A percentile compares a stretch with the other conserved stretches of the same genome.
These are phyloP conservation scores for Zymoseptoria crescenta DNA, from an alignment of 2,329 filamentous ascomycete genomes.

Conservation along the genomic window DNA sequence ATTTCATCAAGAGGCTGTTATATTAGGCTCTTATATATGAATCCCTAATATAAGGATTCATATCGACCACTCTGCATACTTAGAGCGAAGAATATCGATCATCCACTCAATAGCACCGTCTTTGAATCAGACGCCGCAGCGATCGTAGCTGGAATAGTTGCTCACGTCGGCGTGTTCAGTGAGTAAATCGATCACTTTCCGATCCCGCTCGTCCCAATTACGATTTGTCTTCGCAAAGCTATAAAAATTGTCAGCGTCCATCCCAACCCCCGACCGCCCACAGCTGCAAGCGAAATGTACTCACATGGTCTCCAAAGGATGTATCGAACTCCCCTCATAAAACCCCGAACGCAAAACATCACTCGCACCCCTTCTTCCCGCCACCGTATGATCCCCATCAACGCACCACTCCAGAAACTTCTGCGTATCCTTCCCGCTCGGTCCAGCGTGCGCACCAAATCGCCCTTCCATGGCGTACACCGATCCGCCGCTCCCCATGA, in stretches of 20 bases:
- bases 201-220: conserved; percentile 10
- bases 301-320: conserved; percentile 16
- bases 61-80: too few relatives aligned
- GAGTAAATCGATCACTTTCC: conserved; percentile 7
- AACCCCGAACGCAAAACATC: conserved; percentile 8
- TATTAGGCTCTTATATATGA: too few relatives aligned
- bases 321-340: conserved; percentile 8
- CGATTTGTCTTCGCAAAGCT: conserved; percentile 15
- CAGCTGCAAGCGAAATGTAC: not conserved
- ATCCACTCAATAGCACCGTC: not conserved
- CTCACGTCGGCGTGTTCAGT: conserved; percentile 11
- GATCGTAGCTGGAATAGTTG: conserved; percentile 14
- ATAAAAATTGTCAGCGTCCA: not conserved
- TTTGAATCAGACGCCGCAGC: not conserved
- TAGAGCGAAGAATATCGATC: not conserved
- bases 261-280: not conserved
- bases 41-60: too few relatives aligned
- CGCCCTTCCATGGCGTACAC: conserved; percentile 12
- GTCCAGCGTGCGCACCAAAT: conserved; percentile 9
- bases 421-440: conserved; percentile 6
- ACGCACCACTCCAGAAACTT: conserved; percentile 15
- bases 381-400: not conserved
- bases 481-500: conserved; percentile 8
- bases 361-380: not conserved
- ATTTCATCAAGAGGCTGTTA: too few relatives aligned